Conservation (phyloP, 2,329 filamentous ascomycete species). For the Paraphoma chrysanthemicola region DNA sequence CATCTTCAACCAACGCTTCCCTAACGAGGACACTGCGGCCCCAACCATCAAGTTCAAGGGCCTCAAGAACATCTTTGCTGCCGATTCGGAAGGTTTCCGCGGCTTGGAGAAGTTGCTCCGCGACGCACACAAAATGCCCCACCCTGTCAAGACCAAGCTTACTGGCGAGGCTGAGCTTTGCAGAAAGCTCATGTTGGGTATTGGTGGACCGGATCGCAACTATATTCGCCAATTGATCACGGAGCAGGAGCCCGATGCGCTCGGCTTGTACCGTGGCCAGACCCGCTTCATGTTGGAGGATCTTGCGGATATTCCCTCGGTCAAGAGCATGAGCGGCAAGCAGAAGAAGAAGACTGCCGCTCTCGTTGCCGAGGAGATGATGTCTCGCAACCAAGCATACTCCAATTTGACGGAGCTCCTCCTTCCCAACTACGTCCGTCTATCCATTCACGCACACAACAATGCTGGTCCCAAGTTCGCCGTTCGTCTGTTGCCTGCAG, state of each 20-base stretch:
- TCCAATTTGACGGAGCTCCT: conserved; percentile 57
- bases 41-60: conserved; percentile 39
- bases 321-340: conserved; percentile 34
- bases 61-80: conserved; percentile 37
- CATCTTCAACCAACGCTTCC: conserved; percentile 44
- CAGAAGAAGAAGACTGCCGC: conserved; percentile 46
- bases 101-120: conserved; percentile 26
- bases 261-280: conserved; percentile 46
- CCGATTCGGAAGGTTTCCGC: conserved; percentile 31
- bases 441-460: conserved; percentile 57
- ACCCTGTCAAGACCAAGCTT: conserved; percentile 38
- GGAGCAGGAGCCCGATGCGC: conserved; percentile 33
- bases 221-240: conserved; percentile 38
- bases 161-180: conserved; percentile 38
- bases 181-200: conserved; percentile 37
- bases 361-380: conserved; percentile 47
- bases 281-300: conserved; percentile 50
- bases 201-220: conserved; percentile 31
- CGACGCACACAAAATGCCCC: conserved; percentile 30
- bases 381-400: conserved; percentile 55
- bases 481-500: conserved; percentile 48
- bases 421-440: conserved; percentile 55
- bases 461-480: conserved; percentile 54
- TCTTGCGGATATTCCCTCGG: conserved; percentile 31
- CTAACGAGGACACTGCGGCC: conserved; percentile 18